Evolutionary conservation across 352 stramenopile species (phyloP), one percentile per base, ranked within the genome.

Genomic region (Phytophthora kernoviae): DNA sequence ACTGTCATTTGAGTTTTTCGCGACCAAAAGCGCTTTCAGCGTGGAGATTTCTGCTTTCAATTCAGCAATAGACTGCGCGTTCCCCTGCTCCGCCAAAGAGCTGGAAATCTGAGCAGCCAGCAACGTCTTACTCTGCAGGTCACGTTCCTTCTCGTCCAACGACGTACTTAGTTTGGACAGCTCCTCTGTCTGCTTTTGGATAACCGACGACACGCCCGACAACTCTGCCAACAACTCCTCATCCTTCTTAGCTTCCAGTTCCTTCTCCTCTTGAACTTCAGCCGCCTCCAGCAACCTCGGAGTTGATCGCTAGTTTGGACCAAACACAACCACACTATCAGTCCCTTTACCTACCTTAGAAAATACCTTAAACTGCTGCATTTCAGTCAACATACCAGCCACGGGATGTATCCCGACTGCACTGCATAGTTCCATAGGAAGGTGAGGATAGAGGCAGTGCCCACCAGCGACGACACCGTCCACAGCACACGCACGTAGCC

Each of bases 391-490:
- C 73, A 20, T 75, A 88, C 81, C 54, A 88, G 56, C 78, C 81
- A 90, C 6, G 77, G 77, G 10, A 91, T 70, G 59, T 86, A 91
- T 8, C 78, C 81, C 8, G 73, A 85, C 36, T 90, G 73, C 36
- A 88, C 60, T n/a, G 80, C 75, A 42, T 81, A 91, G 54, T 89
- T 88, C 84, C 84, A 94, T 27, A 90, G 42, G 44, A 91, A 87
- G 3, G 75, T 76, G 4, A 94, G 58, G 21, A 92, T 77, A 47
- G 84, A 88, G 18, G 84, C 81, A 1, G 79, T 78, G 22, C 84
- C 82, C 0, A 91, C 73, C 11, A 92, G 68, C 34, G 83, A 90
- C 53, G 83, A 90, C 40, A 92, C 57, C 27, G 79, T 87, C 74
- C 78, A 86, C 34, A 92, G 54, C 49, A 92, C 65, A 36, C 75